Evolutionary conservation across 2,329 filamentous ascomycete species (phyloP), one percentile per base, ranked within the genome.

Genomic region (Pestalotiopsis sp.): DNA sequence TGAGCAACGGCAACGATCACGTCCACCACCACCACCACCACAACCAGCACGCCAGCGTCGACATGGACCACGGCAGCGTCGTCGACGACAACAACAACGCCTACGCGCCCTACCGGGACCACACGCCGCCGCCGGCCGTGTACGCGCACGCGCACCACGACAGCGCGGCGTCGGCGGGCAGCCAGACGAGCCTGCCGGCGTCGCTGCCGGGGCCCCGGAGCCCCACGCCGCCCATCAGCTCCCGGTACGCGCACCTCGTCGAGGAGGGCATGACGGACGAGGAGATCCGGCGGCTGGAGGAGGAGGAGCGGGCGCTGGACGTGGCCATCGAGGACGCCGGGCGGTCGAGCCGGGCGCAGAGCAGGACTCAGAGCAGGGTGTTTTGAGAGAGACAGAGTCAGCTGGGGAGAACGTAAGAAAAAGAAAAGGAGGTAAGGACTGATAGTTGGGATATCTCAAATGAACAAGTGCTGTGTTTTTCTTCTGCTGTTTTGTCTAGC

Each of bases 201-300:
- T 52, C 45, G n/a, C 17, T 52, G 4, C 45, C 14, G 11, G 52
- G 31, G 9, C 52, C 68, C 20, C 23, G 66, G 45, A 67, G 61
- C 41, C 61, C 74, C 57, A 65, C 75, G 59, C 73, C 75, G 72
- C 74, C 75, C 36, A 76, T 80, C 61, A 74, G 79, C 7, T 74
- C 77, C 23, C 79, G 78, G 36, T 85, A 87, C 61, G 83, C 84
- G 20, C 86, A 88, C 70, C 77, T 90, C 41, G 84, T 89, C 4
- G 87, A 90, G 73, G 87, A 89, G n/a, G 85, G 86, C 64, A 90
- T 90, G 87, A 89, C 87, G 62, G 80, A 81, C 9, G 87, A 85
- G 0, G 86, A 90, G 74, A 86, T 89, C 62, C 80, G 83, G 65
- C 76, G 85, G 71, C 72, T 90, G 57, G 87, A 88, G 73, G 87